These are phyloP conservation scores for Phytophthora tentaculata DNA, from an alignment of 352 stramenopile species.

Conservation along the genomic window DNA sequence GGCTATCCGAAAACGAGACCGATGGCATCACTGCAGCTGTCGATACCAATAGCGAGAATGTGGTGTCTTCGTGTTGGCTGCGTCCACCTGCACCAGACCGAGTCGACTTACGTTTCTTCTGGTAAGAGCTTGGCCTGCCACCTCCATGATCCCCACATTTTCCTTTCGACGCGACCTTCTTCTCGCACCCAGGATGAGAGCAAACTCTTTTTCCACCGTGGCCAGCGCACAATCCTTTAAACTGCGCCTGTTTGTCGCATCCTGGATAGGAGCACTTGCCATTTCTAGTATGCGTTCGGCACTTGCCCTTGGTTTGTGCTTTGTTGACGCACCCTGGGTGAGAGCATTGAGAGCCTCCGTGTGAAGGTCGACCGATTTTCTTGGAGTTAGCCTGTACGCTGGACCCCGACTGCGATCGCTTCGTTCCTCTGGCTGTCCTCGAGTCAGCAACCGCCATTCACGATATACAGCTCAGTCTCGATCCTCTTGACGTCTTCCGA, in stretches of 20 bases:
- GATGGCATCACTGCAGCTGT: neutral
- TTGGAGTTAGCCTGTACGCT: constrained; percentile 1
- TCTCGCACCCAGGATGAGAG: constrained; percentile 15
- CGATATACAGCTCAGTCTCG: neutral
- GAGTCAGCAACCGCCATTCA: constrained; percentile 9
- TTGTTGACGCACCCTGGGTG: constrained; percentile 15
- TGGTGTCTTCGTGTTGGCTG: neutral
- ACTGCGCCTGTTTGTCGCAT: constrained; percentile 27
- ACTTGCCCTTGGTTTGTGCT: constrained; percentile 23
- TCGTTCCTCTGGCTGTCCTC: neutral
- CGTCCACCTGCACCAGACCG: neutral
- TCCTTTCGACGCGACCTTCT: constrained; percentile 21
- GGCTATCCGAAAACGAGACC: neutral
- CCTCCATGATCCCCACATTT: constrained; percentile 24
- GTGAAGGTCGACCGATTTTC: constrained; percentile 19
- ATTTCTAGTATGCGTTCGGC: constrained; percentile 19
- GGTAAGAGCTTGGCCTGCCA: neutral
- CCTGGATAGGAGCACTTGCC: constrained; percentile 10
- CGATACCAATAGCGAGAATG: neutral
- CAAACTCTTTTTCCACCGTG: constrained; percentile 26
- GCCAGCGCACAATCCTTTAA: constrained; percentile 22
- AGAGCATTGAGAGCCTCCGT: constrained; percentile 9
- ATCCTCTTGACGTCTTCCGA: neutral
- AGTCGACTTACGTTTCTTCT: neutral
- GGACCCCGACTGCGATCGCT: constrained; percentile 4